These are phyloP conservation scores for Endoconidiophora polonica DNA, from an alignment of 2,329 filamentous ascomycete species.

Conservation along the genomic window DNA sequence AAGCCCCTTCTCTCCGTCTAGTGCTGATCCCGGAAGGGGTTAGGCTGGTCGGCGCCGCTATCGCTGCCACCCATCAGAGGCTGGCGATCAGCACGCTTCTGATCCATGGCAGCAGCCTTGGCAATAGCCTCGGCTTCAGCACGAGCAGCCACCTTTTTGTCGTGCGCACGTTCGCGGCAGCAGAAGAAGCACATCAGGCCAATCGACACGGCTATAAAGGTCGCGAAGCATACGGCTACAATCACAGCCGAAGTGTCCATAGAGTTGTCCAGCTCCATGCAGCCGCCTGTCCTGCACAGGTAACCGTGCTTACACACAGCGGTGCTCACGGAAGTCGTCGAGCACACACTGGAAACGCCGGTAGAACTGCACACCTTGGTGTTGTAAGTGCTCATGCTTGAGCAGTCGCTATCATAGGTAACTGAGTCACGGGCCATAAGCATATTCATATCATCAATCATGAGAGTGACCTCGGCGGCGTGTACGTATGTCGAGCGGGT, in stretches of 20 bases:
- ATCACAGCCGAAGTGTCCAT: slow-evolving; percentile 30
- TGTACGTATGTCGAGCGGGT: not conserved
- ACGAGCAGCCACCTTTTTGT: slow-evolving; percentile 27
- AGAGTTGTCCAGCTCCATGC: slow-evolving; percentile 25
- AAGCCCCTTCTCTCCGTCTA: slow-evolving; percentile 9
- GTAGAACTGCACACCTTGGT: slow-evolving; percentile 21
- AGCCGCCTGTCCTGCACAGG: slow-evolving; percentile 29
- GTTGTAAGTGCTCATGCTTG: slow-evolving; percentile 15
- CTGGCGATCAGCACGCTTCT: slow-evolving; percentile 23
- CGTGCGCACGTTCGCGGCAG: slow-evolving; percentile 31
- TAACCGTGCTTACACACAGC: slow-evolving; percentile 27
- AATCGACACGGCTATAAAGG: slow-evolving; percentile 23
- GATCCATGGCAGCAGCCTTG: slow-evolving; percentile 26
- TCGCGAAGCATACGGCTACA: slow-evolving; percentile 30
- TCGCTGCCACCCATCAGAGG: slow-evolving; percentile 21
- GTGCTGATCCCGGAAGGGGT: slow-evolving; percentile 24
- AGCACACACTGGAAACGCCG: slow-evolving; percentile 25
- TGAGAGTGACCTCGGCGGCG: slow-evolving; percentile 6
- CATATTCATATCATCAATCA: slow-evolving; percentile 12
- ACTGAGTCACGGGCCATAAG: slow-evolving; percentile 12
- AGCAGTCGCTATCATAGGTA: slow-evolving; percentile 8
- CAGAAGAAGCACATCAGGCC: slow-evolving; percentile 31
- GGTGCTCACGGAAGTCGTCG: slow-evolving; percentile 20
- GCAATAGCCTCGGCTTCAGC: slow-evolving; percentile 34
- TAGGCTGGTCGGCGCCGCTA: slow-evolving; percentile 9